Evolutionary conservation across 208 protist species (phyloP), one percentile per base, ranked within the genome.

Genomic region (Acanthamoeba sp.): DNA sequence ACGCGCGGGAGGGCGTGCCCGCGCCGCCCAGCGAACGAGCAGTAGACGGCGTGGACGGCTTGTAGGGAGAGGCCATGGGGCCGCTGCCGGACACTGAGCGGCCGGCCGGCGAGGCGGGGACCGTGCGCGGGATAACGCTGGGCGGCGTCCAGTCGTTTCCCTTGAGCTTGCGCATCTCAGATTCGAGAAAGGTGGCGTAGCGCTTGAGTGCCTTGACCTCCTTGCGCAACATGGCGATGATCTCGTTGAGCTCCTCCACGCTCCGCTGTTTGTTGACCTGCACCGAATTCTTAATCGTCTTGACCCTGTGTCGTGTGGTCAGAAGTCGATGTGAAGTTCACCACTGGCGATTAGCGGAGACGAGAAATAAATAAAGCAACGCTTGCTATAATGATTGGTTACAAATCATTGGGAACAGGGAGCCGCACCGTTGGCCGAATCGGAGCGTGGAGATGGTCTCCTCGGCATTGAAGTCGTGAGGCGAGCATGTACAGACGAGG

Each of bases 391-490:
- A n/a, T n/a, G n/a, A n/a, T n/a, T n/a, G n/a, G n/a, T n/a, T n/a
- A n/a, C n/a, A n/a, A n/a, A n/a, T n/a, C n/a, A n/a, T n/a, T n/a
- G n/a, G n/a, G n/a, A n/a, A n/a, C n/a, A n/a, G n/a, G n/a, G n/a
- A n/a, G n/a, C n/a, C n/a, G n/a, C n/a, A 94, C 94, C 97, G 69
- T 71, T 76, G 69, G 36, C 97, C 98, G 94, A 98, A 99, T 18
- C 96, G 91, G 2, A 98, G 95, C 34, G 98, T 98, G 6, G 96
- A 97, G 0, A 98, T 27, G 1, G 97, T 99, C 93, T 99, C 98
- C 29, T 82, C 90, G 29, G 76, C 90, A 80, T 99, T 98, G 66
- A 95, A 97, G 14, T 90, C 76, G 18, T 76, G 84, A 1, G 98
- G 97, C 38, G 97, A 98, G 80, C 95, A 98, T 71, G 95, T 96